Percentiles rank a stretch among this genome's conserved stretches.
These are phyloP conservation scores for Podospora bellae-mahoneyi DNA, from an alignment of 495 filamentous ascomycete genomes.

Conservation along the genomic window DNA sequence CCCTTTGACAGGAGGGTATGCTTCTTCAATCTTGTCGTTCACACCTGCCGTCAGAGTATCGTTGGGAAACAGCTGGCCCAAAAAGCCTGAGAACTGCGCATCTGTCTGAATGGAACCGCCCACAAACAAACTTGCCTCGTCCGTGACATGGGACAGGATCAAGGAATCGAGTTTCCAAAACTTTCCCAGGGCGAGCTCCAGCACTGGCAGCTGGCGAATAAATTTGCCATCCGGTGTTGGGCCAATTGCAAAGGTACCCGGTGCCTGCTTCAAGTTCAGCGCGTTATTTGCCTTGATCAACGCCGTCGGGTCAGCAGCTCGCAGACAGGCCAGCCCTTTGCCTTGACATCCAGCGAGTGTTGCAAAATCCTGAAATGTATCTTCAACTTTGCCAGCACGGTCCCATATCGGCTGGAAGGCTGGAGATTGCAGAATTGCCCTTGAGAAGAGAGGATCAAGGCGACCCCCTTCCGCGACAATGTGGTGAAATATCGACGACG, in stretches of 20 bases:
- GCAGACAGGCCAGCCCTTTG: conserved; percentile 44
- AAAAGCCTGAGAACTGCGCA: conserved; percentile 49
- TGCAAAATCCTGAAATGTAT: conserved; percentile 45
- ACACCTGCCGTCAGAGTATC: conserved; percentile 35
- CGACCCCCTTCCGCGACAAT: conserved; percentile 56
- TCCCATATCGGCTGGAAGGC: conserved; percentile 46
- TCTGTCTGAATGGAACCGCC: conserved; percentile 48
- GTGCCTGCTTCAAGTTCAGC: conserved; percentile 32
- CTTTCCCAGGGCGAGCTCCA: conserved; percentile 45
- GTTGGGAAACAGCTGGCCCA: conserved; percentile 41
- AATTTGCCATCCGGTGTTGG: conserved; percentile 46
- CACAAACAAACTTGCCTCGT: conserved; percentile 42
- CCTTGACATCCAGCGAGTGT: conserved; percentile 45
- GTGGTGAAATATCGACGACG: conserved; percentile 61
- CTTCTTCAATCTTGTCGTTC: conserved; percentile 31
- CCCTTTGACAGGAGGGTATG: conserved; percentile 33
- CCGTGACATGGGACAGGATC: conserved; percentile 40
- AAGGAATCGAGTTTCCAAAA: conserved; percentile 42
- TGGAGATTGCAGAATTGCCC: conserved; percentile 48
- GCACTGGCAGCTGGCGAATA: conserved; percentile 43
- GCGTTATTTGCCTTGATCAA: conserved; percentile 42
- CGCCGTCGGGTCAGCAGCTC: conserved; percentile 32
- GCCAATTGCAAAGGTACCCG: conserved; percentile 44
- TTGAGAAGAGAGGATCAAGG: conserved; percentile 46
- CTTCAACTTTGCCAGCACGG: conserved; percentile 36